A percentile compares a stretch with the other conserved stretches of the same genome.
phyloP scores from a whole-genome alignment of 2,329 filamentous ascomycete genomes.

The Sphaerulina populicola region DNA sequence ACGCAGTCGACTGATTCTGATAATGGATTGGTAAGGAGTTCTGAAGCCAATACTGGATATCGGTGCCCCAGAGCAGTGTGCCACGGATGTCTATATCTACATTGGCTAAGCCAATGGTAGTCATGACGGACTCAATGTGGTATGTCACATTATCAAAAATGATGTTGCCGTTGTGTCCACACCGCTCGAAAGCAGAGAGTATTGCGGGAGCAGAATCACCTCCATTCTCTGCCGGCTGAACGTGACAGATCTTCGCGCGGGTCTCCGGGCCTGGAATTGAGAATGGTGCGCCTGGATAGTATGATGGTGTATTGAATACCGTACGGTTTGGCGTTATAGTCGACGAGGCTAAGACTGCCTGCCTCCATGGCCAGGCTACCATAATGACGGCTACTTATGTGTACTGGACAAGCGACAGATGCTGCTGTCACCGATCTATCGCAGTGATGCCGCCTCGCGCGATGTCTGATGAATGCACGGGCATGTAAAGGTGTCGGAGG shows the following conservation, averaged over 20 bases:
- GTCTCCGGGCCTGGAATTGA: slow-evolving; percentile 5
- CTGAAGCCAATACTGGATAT: slow-evolving; percentile 47
- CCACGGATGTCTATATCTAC: slow-evolving; percentile 44
- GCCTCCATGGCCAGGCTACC: slow-evolving; percentile 8
- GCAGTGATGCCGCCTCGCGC: too few species aligned
- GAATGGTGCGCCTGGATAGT: slow-evolving; percentile 14
- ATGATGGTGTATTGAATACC: slow-evolving; percentile 8
- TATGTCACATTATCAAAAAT: slow-evolving; percentile 45
- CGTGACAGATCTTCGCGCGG: slow-evolving; percentile 9
- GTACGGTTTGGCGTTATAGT: neutral
- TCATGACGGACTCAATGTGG: slow-evolving; percentile 45
- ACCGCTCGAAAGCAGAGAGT: slow-evolving; percentile 43
- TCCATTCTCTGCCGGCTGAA: slow-evolving; percentile 4
- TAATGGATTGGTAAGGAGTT: slow-evolving; percentile 46
- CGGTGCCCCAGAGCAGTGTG: slow-evolving; percentile 38
- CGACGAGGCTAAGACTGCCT: slow-evolving; percentile 7
- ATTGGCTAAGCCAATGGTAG: slow-evolving; percentile 41
- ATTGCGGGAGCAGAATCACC: slow-evolving; percentile 47
- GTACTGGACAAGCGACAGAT: neutral
- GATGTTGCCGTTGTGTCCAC: slow-evolving; percentile 44
- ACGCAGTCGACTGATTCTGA: slow-evolving; percentile 50
- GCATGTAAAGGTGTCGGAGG: neutral
- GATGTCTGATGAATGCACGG: neutral
- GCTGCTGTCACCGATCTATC: neutral
- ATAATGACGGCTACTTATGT: slow-evolving; percentile 1